Percentiles rank a stretch among this genome's conserved stretches.
These are phyloP conservation scores for Acanthamoeba divionensis DNA, from an alignment of 208 protist species.

Conservation along the genomic window DNA sequence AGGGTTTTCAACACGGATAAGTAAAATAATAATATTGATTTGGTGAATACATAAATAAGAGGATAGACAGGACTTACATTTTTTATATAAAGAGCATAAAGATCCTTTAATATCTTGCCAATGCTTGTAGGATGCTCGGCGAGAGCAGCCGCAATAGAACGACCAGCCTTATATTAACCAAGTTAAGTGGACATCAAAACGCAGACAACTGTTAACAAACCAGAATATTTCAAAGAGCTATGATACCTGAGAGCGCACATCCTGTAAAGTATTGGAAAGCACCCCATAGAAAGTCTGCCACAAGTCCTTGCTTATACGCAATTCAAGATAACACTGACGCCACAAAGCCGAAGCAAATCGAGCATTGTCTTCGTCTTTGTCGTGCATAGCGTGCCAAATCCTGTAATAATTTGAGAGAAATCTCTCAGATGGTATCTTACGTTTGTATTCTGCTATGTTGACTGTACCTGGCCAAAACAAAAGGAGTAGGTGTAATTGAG, in stretches of 20 bases:
- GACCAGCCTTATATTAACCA: background rate
- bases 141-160: constrained; percentile 23
- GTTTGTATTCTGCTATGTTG: background rate
- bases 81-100: constrained; percentile 18
- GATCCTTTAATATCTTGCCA: background rate
- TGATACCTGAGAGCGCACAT: no score
- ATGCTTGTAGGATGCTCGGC: background rate
- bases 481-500: background rate
- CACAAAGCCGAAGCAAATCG: background rate
- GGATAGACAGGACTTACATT: background rate
- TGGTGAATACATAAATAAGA: background rate
- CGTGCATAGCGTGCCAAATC: constrained; percentile 9
- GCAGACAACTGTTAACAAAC: no score
- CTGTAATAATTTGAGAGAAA: background rate
- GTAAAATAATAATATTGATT: background rate
- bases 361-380: constrained; percentile 40
- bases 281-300: background rate
- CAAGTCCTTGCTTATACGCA: background rate
- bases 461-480: background rate
- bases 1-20: background rate
- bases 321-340: background rate
- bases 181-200: no score
- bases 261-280: background rate
- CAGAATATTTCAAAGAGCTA: no score
- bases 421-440: background rate